These are phyloP conservation scores for Corylus heterophylla DNA, from an alignment of 306 rosid genomes.

Conservation along the genomic window DNA sequence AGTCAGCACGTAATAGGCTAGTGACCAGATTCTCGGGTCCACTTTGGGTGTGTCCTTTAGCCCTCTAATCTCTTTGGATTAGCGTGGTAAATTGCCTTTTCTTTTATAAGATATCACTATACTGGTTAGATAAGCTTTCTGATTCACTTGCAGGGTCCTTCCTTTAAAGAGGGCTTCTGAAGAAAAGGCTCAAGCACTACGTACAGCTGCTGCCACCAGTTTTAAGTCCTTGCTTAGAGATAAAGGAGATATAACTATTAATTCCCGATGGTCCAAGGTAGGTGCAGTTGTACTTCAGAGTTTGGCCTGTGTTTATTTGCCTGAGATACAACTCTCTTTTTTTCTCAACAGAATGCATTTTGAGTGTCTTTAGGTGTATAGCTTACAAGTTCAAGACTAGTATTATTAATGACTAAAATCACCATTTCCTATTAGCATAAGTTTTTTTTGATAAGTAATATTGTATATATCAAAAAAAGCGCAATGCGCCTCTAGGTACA, in stretches of 20 bases:
- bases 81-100: conserved; percentile 53
- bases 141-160: conserved; percentile 63
- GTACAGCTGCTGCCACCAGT: conserved; percentile 63
- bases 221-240: conserved; percentile 86
- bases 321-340: conserved; percentile 16
- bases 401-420: not conserved
- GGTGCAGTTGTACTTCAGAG: conserved; percentile 26
- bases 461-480: too few species aligned
- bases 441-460: too few species aligned
- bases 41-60: conserved; percentile 65
- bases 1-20: conserved; percentile 85
- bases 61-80: conserved; percentile 49
- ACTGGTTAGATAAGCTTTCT: conserved; percentile 32
- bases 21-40: conserved; percentile 66
- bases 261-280: conserved; percentile 98
- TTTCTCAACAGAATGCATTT: conserved; percentile 2
- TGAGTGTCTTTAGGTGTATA: not conserved
- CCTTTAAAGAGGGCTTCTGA: conserved; percentile 85
- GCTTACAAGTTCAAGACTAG: not conserved
- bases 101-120: conserved; percentile 19
- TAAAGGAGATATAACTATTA: conserved; percentile 65
- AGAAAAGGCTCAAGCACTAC: conserved; percentile 77
- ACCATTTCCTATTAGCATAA: not conserved
- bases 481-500: too few species aligned
- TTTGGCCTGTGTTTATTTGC: conserved; percentile 20